Conservation (phyloP, 192 early-diverging fungal genomes). For the Coemansia sp. region DNA sequence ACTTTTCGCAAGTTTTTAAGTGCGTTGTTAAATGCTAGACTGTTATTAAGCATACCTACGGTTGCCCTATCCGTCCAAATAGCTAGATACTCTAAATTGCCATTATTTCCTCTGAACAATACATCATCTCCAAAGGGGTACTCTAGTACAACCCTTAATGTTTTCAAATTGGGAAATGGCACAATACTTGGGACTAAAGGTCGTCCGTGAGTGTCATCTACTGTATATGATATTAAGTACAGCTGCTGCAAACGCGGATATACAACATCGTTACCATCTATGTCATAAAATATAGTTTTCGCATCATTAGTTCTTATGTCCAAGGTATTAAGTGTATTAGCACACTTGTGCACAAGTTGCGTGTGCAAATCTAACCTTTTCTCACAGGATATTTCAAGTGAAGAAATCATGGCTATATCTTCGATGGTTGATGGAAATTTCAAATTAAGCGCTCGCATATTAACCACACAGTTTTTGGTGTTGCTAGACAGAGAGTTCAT, state of each 20-base stretch:
- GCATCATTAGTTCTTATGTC: background rate
- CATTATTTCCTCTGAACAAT: background rate
- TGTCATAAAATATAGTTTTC: background rate
- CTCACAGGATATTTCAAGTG: background rate
- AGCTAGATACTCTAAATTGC: background rate
- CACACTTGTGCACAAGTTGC: slow-evolving; percentile 2
- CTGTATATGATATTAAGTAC: background rate
- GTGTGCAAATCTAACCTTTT: background rate
- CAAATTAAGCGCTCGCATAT: background rate
- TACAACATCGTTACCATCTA: background rate
- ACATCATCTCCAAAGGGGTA: background rate
- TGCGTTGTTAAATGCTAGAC: background rate
- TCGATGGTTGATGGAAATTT: background rate
- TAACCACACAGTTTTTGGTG: background rate
- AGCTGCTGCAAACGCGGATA: background rate
- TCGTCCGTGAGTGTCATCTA: background rate
- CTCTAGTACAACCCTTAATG: background rate
- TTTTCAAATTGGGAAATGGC: background rate
- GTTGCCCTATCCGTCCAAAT: background rate
- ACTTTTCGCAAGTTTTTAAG: background rate
- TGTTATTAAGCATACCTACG: background rate
- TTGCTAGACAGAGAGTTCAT: background rate
- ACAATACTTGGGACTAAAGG: background rate
- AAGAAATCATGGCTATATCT: background rate
- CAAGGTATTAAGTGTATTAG: background rate